Percentiles rank a stretch among this genome's conserved stretches.
phyloP scores from a whole-genome alignment of 1,284 basidiomycete species.

The Irpex sp. region DNA sequence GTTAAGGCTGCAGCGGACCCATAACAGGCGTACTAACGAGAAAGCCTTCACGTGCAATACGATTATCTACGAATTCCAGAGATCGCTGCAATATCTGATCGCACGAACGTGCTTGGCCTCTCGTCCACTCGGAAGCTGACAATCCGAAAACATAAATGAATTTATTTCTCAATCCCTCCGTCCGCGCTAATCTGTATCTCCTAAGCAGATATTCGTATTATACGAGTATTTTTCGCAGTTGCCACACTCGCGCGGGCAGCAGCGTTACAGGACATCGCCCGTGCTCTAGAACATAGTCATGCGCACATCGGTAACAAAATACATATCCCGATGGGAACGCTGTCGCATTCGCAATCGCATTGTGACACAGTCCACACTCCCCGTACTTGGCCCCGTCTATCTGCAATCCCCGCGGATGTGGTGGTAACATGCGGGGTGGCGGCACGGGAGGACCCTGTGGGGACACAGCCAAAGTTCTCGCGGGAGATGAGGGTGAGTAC shows the following conservation, averaged over 20 bases:
- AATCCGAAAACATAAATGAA: neutral
- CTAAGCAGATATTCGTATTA: conserved; percentile 29
- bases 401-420: conserved; percentile 63
- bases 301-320: conserved; percentile 93
- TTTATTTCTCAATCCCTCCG: neutral
- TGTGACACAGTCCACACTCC: conserved; percentile 79
- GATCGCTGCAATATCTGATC: conserved; percentile 10
- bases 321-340: conserved; percentile 93
- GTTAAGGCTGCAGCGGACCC: conserved; percentile 8
- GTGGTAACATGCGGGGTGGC: conserved; percentile 69
- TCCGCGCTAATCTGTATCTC: too few relatives aligned
- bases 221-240: conserved; percentile 85
- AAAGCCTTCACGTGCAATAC: conserved; percentile 10
- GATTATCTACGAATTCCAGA: conserved; percentile 9
- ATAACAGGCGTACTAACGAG: conserved; percentile 5
- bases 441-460: conserved; percentile 68
- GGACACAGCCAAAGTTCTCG: conserved; percentile 56
- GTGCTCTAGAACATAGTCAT: conserved; percentile 78
- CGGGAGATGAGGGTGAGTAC: conserved; percentile 95
- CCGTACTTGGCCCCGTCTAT: conserved; percentile 70
- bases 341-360: conserved; percentile 82
- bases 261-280: conserved; percentile 88
- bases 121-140: neutral
- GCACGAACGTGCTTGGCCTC: conserved; percentile 12
- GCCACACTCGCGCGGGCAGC: conserved; percentile 69